Conservation (phyloP, 371 early-diverging fungal species). For the Rhizopus arrhizus region DNA sequence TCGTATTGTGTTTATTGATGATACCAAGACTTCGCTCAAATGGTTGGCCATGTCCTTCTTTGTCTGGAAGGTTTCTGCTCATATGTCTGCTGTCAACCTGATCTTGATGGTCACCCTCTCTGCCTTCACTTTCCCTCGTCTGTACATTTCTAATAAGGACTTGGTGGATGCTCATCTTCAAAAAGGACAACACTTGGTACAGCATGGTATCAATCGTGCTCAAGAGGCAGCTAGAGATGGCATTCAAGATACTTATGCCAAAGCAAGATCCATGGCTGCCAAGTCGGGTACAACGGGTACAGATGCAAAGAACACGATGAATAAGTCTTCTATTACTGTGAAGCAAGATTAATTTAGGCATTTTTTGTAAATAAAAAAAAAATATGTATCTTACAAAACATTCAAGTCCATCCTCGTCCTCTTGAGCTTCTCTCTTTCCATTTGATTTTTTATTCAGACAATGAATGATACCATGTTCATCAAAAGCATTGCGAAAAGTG, state of each 20-base stretch:
- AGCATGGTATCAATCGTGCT: constrained; percentile 19
- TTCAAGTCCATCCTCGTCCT: not conserved
- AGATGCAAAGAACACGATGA: constrained; percentile 38
- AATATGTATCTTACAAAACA: not conserved
- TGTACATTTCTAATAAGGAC: constrained; percentile 46
- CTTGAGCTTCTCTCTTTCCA: not conserved
- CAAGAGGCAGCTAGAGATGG: constrained; percentile 25
- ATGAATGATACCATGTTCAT: not conserved
- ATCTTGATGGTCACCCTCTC: constrained; percentile 30
- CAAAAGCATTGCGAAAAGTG: not conserved
- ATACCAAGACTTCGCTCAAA: constrained; percentile 40
- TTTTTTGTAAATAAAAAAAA: not conserved
- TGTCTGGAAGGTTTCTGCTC: constrained; percentile 46
- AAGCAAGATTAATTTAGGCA: constrained; percentile 20
- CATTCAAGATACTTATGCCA: constrained; percentile 25
- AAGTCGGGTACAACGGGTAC: constrained; percentile 36
- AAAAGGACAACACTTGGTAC: constrained; percentile 38
- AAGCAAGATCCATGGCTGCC: constrained; percentile 29
- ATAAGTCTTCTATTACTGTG: constrained; percentile 18
- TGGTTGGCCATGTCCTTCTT: constrained; percentile 43
- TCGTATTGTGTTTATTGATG: constrained; percentile 47
- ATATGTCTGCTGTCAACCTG: constrained; percentile 38
- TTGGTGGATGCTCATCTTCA: constrained; percentile 44
- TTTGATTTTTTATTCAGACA: not conserved
- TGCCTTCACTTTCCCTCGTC: constrained; percentile 43